Conservation (phyloP, 1,284 basidiomycete species). For the Cystobasidium pallidum region DNA sequence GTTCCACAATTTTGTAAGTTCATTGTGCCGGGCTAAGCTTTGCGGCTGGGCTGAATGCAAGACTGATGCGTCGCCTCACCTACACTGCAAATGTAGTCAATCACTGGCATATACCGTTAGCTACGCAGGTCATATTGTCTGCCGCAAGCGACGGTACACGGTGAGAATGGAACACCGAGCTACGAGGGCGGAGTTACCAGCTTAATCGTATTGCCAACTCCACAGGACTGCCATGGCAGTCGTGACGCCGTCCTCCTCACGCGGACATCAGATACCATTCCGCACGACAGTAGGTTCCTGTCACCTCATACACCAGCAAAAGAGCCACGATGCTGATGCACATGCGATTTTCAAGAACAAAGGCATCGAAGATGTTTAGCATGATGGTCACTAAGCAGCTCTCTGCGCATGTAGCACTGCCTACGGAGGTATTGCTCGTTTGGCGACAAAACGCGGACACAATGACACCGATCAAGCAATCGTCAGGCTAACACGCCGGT, state of each 20-base stretch:
- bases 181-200: not conserved
- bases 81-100: constrained; percentile 2
- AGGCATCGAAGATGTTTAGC: constrained; percentile 1
- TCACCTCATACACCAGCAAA: no score
- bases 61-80: not conserved
- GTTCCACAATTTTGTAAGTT: constrained; percentile 34
- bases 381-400: no score
- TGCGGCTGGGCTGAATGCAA: not conserved
- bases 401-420: no score
- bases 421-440: no score
- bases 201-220: not conserved
- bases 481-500: no score
- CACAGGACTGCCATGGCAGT: constrained; percentile 21
- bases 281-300: constrained; percentile 9
- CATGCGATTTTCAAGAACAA: constrained; percentile 10
- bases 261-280: constrained; percentile 18
- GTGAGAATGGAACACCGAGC: not conserved
- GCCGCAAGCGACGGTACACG: constrained; percentile 24
- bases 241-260: constrained; percentile 11
- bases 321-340: no score
- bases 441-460: not conserved
- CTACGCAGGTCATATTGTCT: constrained; percentile 34
- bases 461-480: not conserved
- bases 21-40: not conserved
- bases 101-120: constrained; percentile 31